Conservation (phyloP, 768 basidiomycete species). For the Trametes coccinea region DNA sequence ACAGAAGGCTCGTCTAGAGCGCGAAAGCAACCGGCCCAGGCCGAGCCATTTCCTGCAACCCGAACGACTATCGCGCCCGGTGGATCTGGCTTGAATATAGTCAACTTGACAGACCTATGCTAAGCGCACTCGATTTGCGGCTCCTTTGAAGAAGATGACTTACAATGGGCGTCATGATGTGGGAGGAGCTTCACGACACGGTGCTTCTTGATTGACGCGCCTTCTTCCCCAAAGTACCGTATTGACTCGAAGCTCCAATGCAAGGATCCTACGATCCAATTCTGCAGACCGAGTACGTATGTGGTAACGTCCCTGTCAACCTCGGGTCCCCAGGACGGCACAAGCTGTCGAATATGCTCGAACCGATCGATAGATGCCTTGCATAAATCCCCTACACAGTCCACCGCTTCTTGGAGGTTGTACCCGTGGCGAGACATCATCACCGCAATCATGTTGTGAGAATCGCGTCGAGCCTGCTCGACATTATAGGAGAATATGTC, state of each 20-base stretch:
- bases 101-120: conserved; percentile 10
- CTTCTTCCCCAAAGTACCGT: conserved; percentile 66
- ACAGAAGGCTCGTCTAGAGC: conserved; percentile 13
- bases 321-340: conserved; percentile 66
- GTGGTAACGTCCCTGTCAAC: conserved; percentile 56
- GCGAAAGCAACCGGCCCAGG: conserved; percentile 1
- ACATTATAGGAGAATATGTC: conserved; percentile 77
- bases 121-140: not conserved
- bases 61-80: not conserved
- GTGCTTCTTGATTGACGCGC: conserved; percentile 53
- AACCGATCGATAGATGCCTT: conserved; percentile 55
- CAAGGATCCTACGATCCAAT: conserved; percentile 72
- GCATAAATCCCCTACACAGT: conserved; percentile 64
- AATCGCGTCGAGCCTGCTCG: conserved; percentile 65
- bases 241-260: conserved; percentile 74
- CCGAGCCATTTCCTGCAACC: not conserved
- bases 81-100: conserved; percentile 5
- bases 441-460: conserved; percentile 70
- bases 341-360: conserved; percentile 38
- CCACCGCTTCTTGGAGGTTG: conserved; percentile 59
- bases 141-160: not conserved
- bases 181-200: conserved; percentile 48
- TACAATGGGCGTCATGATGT: conserved; percentile 3
- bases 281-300: conserved; percentile 64
- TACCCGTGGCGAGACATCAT: conserved; percentile 61